phyloP scores from a whole-genome alignment of 345 rosid species.

The Psidium guajava region DNA sequence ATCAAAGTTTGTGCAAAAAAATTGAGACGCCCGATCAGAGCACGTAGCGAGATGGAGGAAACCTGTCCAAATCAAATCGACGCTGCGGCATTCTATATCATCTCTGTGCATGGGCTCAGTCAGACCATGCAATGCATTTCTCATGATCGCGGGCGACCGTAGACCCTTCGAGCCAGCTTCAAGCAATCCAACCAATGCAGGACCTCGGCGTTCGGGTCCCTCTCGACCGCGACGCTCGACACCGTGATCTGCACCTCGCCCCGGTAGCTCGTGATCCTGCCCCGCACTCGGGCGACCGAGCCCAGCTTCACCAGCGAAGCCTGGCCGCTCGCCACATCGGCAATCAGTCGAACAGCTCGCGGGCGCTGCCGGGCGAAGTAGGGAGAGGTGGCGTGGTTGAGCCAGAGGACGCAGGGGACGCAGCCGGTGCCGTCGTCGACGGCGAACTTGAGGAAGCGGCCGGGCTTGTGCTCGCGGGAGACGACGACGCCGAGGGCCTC shows the following conservation, averaged over 20 bases:
- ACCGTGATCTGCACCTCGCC: conserved; percentile 58
- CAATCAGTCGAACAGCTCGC: conserved; percentile 29
- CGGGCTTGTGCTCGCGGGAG: conserved; percentile 37
- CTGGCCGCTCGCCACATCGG: conserved; percentile 27
- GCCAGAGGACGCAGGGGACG: conserved; percentile 69
- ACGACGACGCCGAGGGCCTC: conserved; percentile 52
- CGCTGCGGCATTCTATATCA: not conserved
- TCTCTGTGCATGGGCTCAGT: not conserved
- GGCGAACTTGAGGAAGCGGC: conserved; percentile 48
- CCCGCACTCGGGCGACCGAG: conserved; percentile 52
- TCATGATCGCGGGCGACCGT: not conserved
- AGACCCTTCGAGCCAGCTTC: conserved; percentile 27
- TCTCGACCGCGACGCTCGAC: conserved; percentile 47
- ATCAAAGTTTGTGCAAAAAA: too few relatives aligned
- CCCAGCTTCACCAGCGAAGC: conserved; percentile 43
- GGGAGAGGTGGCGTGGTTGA: conserved; percentile 54
- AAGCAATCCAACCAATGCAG: conserved; percentile 73
- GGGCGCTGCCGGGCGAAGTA: conserved; percentile 39
- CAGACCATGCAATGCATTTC: not conserved
- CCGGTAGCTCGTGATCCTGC: conserved; percentile 47
- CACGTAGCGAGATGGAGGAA: too few relatives aligned
- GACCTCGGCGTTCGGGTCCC: conserved; percentile 74
- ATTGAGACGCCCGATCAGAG: too few relatives aligned
- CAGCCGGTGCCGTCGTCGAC: conserved; percentile 67
- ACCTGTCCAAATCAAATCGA: not conserved